Base-by-base conservation (phyloP, 169 alveolate species). In the Plasmodium coatneyi region DNA sequence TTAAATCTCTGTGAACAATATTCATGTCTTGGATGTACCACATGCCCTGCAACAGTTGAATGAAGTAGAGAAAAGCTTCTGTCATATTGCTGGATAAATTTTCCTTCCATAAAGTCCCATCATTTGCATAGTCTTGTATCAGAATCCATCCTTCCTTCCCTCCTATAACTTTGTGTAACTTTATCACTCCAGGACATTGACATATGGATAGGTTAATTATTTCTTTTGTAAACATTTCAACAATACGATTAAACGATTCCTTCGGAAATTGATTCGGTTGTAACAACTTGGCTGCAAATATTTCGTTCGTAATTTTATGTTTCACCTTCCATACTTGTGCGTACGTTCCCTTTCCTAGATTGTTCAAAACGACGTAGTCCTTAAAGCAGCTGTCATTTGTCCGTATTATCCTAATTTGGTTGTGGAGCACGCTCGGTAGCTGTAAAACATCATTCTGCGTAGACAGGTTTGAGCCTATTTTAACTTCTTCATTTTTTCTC, bases 111-210 rank as follows among this genome's bases (percentile, higher is more conserved):
- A 96, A 87, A 5, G 97, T 96, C 14, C 98, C 98, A 76, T 95
- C 98, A 78, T 96, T 96, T 36, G 95, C 97, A 80, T 92, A 96
- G 66, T 96, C 98, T 86, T 95, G 98, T 71, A 96, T 94, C 25
- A 96, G 43, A 25, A 96, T 89, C 94, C 97, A 90, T 12, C 98
- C 98, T 66, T 96, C 98, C 32, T 93, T 86, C 3, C 98, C 98
- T 43, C 94, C 96, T 46, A 96, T 96, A n/a, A 96, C 96, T 66
- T 96, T 95, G 25, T 95, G 97, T 32, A 96, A 79, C 70, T 93
- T 92, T 12, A 96, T 97, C 5, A 96, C 98, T 3, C 98, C 98
- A 12, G 97, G 98, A 82, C 98, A 96, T 86, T 96, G 98, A 60
- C 98, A 95, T 22, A 82, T 66, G 30, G 97, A 96, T 43, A 96